phyloP scores from a whole-genome alignment of 1,139 yeast species.

The Scheffersomyces stambukii region DNA sequence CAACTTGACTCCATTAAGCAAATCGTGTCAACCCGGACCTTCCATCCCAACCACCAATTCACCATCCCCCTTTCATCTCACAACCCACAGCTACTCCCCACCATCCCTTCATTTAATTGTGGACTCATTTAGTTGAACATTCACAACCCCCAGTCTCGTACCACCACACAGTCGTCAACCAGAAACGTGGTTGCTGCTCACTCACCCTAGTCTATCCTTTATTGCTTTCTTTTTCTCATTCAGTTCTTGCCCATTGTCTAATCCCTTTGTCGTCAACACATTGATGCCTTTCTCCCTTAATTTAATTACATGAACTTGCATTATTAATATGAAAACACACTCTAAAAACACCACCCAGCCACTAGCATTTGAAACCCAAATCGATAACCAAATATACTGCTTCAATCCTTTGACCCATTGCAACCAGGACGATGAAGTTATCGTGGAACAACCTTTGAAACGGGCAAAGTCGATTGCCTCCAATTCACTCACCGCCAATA shows the following conservation, averaged over 20 bases:
- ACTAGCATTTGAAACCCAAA: slow-evolving; percentile 17
- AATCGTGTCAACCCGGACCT: too few species aligned
- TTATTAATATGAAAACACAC: too few species aligned
- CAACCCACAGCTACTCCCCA: too few species aligned
- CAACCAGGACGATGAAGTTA: slow-evolving; percentile 1
- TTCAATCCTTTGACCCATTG: slow-evolving; percentile 14
- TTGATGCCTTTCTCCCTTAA: background rate
- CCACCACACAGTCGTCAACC: too few species aligned
- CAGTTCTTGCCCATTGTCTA: slow-evolving; percentile 1
- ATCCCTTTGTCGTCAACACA: background rate
- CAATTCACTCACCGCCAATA: slow-evolving; percentile 9
- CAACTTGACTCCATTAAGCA: too few species aligned
- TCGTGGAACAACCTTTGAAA: slow-evolving; percentile 8
- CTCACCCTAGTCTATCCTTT: slow-evolving; percentile 29
- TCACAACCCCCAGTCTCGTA: slow-evolving; percentile 3
- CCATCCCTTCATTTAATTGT: too few species aligned
- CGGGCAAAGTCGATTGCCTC: slow-evolving; percentile 12
- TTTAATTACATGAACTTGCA: slow-evolving; percentile 10
- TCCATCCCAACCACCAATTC: too few species aligned
- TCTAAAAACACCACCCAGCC: slow-evolving; percentile 21
- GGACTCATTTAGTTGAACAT: slow-evolving; percentile 9
- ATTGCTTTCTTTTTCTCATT: slow-evolving; percentile 3
- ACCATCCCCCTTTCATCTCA: too few species aligned
- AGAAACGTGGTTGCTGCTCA: too few species aligned
- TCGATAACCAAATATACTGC: slow-evolving; percentile 23